phyloP scores from a whole-genome alignment of 176 grass and related monocot genomes.

The Bothriochloa decipiens region DNA sequence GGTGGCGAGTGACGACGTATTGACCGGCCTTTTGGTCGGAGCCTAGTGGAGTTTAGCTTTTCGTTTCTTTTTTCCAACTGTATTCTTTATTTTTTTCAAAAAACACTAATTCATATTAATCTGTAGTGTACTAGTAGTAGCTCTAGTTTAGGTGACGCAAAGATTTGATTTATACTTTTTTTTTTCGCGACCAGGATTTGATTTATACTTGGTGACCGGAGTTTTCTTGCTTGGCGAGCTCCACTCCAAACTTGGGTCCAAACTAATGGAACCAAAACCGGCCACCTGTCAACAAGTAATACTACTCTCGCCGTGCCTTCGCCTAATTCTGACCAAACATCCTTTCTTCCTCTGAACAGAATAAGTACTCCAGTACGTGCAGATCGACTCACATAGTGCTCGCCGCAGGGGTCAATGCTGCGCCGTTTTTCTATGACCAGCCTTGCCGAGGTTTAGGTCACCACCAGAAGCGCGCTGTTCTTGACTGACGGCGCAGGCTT shows the following conservation, averaged over 20 bases:
- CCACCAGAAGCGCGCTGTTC: slow-evolving; percentile 8
- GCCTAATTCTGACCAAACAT: slow-evolving; percentile 35
- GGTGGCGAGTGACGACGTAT: neutral
- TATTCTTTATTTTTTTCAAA: neutral
- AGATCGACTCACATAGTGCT: neutral
- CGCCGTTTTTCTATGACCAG: slow-evolving; percentile 12
- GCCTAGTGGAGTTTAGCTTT: neutral
- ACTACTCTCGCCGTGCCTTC: neutral
- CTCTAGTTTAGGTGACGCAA: neutral
- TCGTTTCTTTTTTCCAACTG: neutral
- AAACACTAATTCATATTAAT: neutral
- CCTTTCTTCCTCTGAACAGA: neutral
- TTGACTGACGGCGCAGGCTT: slow-evolving; percentile 3
- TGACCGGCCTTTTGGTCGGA: slow-evolving; percentile 34
- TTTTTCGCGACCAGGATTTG: too few relatives aligned
- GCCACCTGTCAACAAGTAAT: neutral
- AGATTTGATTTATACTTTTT: neutral
- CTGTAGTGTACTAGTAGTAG: neutral
- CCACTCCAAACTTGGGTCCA: neutral
- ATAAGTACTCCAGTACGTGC: neutral
- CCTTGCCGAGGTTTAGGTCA: neutral
- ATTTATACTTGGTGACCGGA: neutral
- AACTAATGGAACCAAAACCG: neutral
- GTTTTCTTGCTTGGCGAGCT: slow-evolving; percentile 14
- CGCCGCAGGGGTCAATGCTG: neutral